Conservation (phyloP, 2,329 filamentous ascomycete species). For the Colletotrichum zoysiae region DNA sequence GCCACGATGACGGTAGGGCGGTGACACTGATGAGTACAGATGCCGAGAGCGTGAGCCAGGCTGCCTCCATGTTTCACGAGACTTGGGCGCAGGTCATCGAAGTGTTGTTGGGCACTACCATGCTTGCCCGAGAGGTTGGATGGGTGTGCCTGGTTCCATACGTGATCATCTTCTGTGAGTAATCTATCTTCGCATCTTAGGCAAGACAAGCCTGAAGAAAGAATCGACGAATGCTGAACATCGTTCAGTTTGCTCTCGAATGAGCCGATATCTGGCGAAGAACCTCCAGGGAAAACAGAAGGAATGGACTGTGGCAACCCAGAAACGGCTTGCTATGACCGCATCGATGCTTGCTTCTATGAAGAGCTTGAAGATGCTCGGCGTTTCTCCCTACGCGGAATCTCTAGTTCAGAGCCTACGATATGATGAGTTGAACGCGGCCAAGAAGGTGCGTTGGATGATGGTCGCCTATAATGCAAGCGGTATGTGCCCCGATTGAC, state of each 20-base stretch:
- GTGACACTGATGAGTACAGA: slow-evolving; percentile 41
- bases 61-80: slow-evolving; percentile 41
- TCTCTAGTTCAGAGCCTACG: slow-evolving; percentile 50
- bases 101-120: slow-evolving; percentile 36
- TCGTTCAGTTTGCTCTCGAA: slow-evolving; percentile 17
- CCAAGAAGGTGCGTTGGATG: slow-evolving; percentile 39
- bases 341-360: slow-evolving; percentile 49
- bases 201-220: no score
- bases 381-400: slow-evolving; percentile 49
- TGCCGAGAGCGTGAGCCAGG: slow-evolving; percentile 34
- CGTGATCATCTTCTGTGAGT: slow-evolving; percentile 53
- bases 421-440: slow-evolving; percentile 47
- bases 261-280: slow-evolving; percentile 22
- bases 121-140: slow-evolving; percentile 43
- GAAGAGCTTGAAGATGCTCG: slow-evolving; percentile 54
- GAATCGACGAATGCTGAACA: no score
- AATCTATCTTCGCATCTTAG: no score
- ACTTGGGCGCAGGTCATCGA: slow-evolving; percentile 44
- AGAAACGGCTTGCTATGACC: slow-evolving; percentile 50
- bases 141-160: slow-evolving; percentile 43
- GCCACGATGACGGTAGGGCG: slow-evolving; percentile 14
- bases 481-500: slow-evolving; percentile 4
- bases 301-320: slow-evolving; percentile 30
- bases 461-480: slow-evolving; percentile 36
- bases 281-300: slow-evolving; percentile 26